These are phyloP conservation scores for Penicillium psychrosexuale DNA, from an alignment of 2,329 filamentous ascomycete species.

Conservation along the genomic window DNA sequence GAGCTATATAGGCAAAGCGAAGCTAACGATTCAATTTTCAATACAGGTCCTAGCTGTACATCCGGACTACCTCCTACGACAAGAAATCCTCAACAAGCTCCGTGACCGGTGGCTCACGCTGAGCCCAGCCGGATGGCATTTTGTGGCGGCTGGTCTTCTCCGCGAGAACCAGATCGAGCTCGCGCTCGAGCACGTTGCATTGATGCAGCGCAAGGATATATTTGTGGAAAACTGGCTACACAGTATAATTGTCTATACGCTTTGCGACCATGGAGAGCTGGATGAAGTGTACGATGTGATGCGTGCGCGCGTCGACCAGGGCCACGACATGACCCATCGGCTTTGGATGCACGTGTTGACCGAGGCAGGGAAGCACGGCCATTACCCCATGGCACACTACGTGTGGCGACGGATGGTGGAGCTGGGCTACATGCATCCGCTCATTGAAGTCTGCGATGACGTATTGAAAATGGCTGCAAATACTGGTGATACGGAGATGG, in stretches of 20 bases:
- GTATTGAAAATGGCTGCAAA: constrained; percentile 70
- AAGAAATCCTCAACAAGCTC: constrained; percentile 63
- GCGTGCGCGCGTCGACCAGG: constrained; percentile 52
- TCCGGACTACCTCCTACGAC: constrained; percentile 75
- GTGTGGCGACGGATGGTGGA: constrained; percentile 69
- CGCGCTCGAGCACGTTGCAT: constrained; percentile 67
- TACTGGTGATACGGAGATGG: constrained; percentile 64
- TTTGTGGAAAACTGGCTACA: constrained; percentile 69
- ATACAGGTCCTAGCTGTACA: constrained; percentile 70
- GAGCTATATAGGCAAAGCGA: not conserved
- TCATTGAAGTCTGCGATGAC: constrained; percentile 63
- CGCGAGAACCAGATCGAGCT: constrained; percentile 80
- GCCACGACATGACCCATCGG: constrained; percentile 49
- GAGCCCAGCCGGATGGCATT: constrained; percentile 60
- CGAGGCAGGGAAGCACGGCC: constrained; percentile 60
- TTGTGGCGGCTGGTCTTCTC: constrained; percentile 69
- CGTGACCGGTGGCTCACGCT: constrained; percentile 67
- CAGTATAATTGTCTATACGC: constrained; percentile 70
- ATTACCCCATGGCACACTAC: constrained; percentile 63
- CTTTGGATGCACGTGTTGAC: constrained; percentile 75
- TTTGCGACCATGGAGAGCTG: constrained; percentile 69
- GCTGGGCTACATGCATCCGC: constrained; percentile 56
- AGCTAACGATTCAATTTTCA: not conserved
- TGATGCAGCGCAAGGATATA: constrained; percentile 58
- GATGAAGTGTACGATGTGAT: constrained; percentile 73